Evolutionary conservation across 1,139 yeast species (phyloP), one percentile per base, ranked within the genome.

Genomic region (Candida mesenterica): DNA sequence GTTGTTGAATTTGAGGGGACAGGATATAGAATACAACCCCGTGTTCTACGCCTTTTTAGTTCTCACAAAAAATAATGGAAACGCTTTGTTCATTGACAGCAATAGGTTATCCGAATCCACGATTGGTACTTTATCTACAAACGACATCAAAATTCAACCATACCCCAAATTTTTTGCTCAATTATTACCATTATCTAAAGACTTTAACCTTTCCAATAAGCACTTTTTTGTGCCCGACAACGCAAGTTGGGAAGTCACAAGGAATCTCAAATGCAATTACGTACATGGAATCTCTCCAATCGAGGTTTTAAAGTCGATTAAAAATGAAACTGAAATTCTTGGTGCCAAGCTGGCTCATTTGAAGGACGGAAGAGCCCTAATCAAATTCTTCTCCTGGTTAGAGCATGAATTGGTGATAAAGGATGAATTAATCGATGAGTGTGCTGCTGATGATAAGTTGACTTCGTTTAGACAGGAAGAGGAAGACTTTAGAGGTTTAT

Each of bases 1-100:
- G 97, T 63, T 89, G 38, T 75, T 89, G 55, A 92, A 92, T 53
- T 68, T 92, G 46, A 75, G 97, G 49, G 97, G 97, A 14, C 68
- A 63, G 41, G 95, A 86, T 56, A 87, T 92, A 45, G 84, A 80
- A 27, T 94, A 69, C 61, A 92, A 90, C 55, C 98, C 99, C 2
- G 92, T 94, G 12, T 94, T 94, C 58, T 89, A 77, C 63, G 72
- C 94, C 32, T 92, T 86, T 55, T 70, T 88, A 41, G 67, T 88
- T 13, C 65, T 89, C 14, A 72, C 77, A 15, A 72, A 67, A 16
- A 63, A 66, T 13, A 50, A 52, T 15, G 66, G 70, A 13, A 74
- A 79, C 12, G 59, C 64, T 3, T 66, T 92, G 33, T 94, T 82
- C 57, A 68, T 80, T n/a, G 79, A 83, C 45, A 44, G 48, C 26